phyloP scores from a whole-genome alignment of 2,329 filamentous ascomycete genomes.

The Shiraia bambusicola region DNA sequence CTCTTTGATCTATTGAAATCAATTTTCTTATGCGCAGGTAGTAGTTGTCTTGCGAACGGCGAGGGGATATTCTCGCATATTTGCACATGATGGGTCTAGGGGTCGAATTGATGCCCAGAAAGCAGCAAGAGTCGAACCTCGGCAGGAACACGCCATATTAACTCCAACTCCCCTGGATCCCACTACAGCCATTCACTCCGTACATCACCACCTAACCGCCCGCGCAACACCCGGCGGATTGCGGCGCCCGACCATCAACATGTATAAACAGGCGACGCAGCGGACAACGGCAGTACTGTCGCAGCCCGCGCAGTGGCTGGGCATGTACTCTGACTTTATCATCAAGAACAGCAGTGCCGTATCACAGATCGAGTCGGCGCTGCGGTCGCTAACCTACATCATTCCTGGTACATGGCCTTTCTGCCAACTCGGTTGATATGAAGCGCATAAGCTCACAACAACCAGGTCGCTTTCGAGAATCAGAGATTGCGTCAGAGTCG shows the following conservation, averaged over 20 bases:
- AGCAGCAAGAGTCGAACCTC: slow-evolving; percentile 28
- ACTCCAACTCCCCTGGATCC: slow-evolving; percentile 30
- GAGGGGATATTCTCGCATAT: slow-evolving; percentile 1
- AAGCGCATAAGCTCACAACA: slow-evolving; percentile 17
- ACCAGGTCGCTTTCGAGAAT: slow-evolving; percentile 80
- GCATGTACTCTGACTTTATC: slow-evolving; percentile 85
- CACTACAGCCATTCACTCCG: slow-evolving; percentile 7
- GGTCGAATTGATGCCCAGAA: slow-evolving; percentile 11
- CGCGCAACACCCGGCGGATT: slow-evolving; percentile 18
- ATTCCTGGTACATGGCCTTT: slow-evolving; percentile 67
- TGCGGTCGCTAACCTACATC: slow-evolving; percentile 92
- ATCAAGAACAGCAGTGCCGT: slow-evolving; percentile 92
- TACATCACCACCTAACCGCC: slow-evolving; percentile 17
- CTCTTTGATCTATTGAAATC: too few relatives aligned
- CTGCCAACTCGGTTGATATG: slow-evolving; percentile 2
- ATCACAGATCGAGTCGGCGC: slow-evolving; percentile 88
- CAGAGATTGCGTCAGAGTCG: slow-evolving; percentile 91
- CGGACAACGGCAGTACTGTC: slow-evolving; percentile 53
- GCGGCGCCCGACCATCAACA: slow-evolving; percentile 20
- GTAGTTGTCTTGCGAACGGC: slow-evolving; percentile 6
- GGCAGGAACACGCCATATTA: slow-evolving; percentile 28
- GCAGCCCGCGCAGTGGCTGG: slow-evolving; percentile 65
- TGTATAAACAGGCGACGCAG: slow-evolving; percentile 44
- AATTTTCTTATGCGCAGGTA: neutral
- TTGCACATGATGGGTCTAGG: neutral